Base-by-base conservation (phyloP, 2,329 filamentous ascomycete genomes). In the Dryadomyces sulphureus region DNA sequence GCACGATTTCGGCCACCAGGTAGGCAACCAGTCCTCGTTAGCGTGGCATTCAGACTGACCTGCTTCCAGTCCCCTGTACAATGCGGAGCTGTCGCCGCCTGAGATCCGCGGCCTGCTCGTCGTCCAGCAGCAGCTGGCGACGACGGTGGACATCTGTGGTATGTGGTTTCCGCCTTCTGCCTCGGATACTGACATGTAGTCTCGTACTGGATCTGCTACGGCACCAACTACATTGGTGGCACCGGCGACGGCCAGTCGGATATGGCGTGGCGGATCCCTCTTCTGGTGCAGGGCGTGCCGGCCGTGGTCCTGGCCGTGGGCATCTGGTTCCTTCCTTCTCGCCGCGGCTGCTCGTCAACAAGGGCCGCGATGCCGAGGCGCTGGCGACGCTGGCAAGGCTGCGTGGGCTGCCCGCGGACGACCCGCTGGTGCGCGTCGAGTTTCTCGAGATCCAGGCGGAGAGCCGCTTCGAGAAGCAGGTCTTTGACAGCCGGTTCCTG, bases 91-190 rank as follows among this genome's bases (percentile, higher is more conserved):
- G 5, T 69, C 73, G 1, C 69, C 77, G 9, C 78, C 79, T 1
- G 78, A 84, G 57, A 68, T 82, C n/a, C 67, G 80, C 47, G 80
- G 79, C 34, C 72, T 77, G 16, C 65, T 83, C 2, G 76, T 83
- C 14, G 75, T 73, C 6, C 66, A 82, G 8, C 78, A 83, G 49
- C 79, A 81, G 51, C 67, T 83, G 16, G 73, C 75, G 5, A 79
- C 76, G 47, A 74, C 70, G 5, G 64, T 74, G 25, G 73, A 72
- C 17, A 72, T 77, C 45, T n/a, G n/a, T n/a, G n/a, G n/a, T n/a
- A n/a, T n/a, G n/a, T n/a, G n/a, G n/a, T n/a, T n/a, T n/a, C n/a
- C n/a, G n/a, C n/a, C n/a, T n/a, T n/a, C n/a, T n/a, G n/a, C n/a
- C n/a, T n/a, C n/a, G n/a, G n/a, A n/a, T n/a, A n/a, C n/a, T n/a